Evolutionary conservation across 2,329 filamentous ascomycete genomes (phyloP), one percentile per base, ranked within the genome.

Genomic region (Ophioceras dolichostomum): DNA sequence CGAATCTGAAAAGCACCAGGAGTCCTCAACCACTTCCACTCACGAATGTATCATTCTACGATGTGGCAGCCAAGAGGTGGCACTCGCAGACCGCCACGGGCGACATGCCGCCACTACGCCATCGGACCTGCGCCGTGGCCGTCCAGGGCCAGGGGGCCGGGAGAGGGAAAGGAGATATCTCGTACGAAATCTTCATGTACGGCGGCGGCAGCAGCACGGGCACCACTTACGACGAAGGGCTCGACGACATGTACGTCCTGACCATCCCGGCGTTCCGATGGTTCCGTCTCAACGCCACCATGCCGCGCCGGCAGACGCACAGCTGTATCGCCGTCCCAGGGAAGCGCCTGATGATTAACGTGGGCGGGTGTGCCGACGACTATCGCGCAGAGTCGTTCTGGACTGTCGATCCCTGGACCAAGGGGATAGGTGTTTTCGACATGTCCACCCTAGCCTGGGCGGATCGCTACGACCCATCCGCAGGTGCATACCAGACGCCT

Each of bases 391-490:
- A 44, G 47, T 4, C 50, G 57, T 30, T 46, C 47, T 16, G 46
- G 41, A 26, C 39, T 18, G 13, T 44, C 10, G 59, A 62, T 37
- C 54, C 54, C 1, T 61, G 56, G 56, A 39, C 44, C 5, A 52
- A 57, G 26, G 56, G 58, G 1, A 45, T 64, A 17, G 58, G 60
- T 5, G 47, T 64, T 5, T 58, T 61, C 41, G 60, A 63, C 35
- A 52, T 64, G 54, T 56, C 52, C 2, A 47, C 47, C 8, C 45
- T 62, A 41, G 35, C 40, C 7, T 64, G 61, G 60, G 46, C 38
- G 3, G 42, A 52, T 32, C 43, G 45, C 2, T 64, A 59, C 39
- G 48, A 61, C 17, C 48, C 58, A 0, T 39, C 51, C 6, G 58
- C 56, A 4, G 39, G 38, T 3, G 37, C 42, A 5, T 39, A 39